Conservation (phyloP, 192 early-diverging fungal genomes). For the Coemansia sp. region DNA sequence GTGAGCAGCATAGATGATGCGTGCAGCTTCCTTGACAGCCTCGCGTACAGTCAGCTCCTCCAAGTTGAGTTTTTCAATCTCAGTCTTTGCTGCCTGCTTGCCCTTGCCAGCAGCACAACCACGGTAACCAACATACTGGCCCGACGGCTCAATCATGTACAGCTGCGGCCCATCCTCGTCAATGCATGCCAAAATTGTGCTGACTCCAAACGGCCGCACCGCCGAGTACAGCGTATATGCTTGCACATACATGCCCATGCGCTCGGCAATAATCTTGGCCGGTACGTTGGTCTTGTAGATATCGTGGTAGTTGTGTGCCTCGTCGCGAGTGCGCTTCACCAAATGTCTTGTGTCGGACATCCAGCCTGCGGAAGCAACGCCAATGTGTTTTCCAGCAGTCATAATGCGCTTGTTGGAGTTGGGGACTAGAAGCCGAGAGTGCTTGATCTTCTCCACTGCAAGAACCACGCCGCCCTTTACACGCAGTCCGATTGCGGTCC, state of each 20-base stretch:
- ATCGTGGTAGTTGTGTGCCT: slow-evolving; percentile 85
- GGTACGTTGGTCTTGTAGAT: slow-evolving; percentile 80
- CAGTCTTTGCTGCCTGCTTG: slow-evolving; percentile 95
- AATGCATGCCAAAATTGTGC: slow-evolving; percentile 77
- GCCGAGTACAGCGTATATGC: slow-evolving; percentile 97
- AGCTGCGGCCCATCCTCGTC: slow-evolving; percentile 81
- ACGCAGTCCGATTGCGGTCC: slow-evolving; percentile 92
- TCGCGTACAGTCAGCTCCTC: slow-evolving; percentile 69
- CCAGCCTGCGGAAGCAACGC: slow-evolving; percentile 90
- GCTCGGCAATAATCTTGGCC: slow-evolving; percentile 89
- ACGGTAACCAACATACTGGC: slow-evolving; percentile 94
- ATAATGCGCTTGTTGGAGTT: slow-evolving; percentile 90
- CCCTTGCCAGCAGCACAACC: slow-evolving; percentile 96
- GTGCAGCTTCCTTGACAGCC: slow-evolving; percentile 89
- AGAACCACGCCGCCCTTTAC: slow-evolving; percentile 95
- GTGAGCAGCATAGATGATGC: slow-evolving; percentile 92
- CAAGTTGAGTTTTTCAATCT: slow-evolving; percentile 95
- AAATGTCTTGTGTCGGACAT: slow-evolving; percentile 89
- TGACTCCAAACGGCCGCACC: slow-evolving; percentile 90
- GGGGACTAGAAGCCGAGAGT: slow-evolving; percentile 91
- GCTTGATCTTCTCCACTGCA: slow-evolving; percentile 93
- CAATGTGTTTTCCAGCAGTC: slow-evolving; percentile 88
- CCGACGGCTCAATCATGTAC: slow-evolving; percentile 96
- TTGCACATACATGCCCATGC: slow-evolving; percentile 88
- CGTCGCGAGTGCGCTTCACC: slow-evolving; percentile 85